Evolutionary conservation across 768 basidiomycete genomes (phyloP).

Genomic region (Saitozyma podzolica): DNA sequence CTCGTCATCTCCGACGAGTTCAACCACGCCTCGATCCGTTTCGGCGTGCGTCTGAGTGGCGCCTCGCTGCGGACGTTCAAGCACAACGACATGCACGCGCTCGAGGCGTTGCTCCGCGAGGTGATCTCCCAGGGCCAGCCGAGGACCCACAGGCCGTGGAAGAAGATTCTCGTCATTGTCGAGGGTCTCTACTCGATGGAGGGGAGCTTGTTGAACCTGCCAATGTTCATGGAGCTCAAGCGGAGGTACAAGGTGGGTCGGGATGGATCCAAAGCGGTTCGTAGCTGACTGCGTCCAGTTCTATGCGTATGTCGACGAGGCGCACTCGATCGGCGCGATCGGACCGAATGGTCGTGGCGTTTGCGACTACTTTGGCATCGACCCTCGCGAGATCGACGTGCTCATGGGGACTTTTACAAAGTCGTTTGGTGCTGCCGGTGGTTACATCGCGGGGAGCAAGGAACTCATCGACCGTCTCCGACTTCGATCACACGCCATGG

Average conservation of each 20-base stretch:
- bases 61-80: slow-evolving; percentile 91
- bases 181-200: slow-evolving; percentile 99
- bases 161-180: slow-evolving; percentile 91
- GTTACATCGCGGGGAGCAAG: slow-evolving; percentile 87
- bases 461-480: slow-evolving; percentile 77
- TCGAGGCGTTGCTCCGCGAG: slow-evolving; percentile 81
- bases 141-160: slow-evolving; percentile 98
- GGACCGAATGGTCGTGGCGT: slow-evolving; percentile 94
- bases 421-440: slow-evolving; percentile 65
- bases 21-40: slow-evolving; percentile 93
- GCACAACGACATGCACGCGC: slow-evolving; percentile 85
- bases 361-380: slow-evolving; percentile 85
- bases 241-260: slow-evolving; percentile 83
- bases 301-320: slow-evolving; percentile 93
- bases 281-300: slow-evolving; percentile 61
- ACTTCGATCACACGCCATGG: slow-evolving; percentile 72
- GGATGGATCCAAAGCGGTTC: too few species aligned
- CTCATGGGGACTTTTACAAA: slow-evolving; percentile 98
- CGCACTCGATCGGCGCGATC: slow-evolving; percentile 93
- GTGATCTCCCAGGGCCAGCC: slow-evolving; percentile 96
- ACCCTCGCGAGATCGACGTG: slow-evolving; percentile 79
- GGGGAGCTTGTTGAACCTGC: slow-evolving; percentile 87
- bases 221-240: slow-evolving; percentile 79
- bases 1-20: slow-evolving; percentile 95
- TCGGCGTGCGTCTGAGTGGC: slow-evolving; percentile 83